A percentile compares a stretch with the other conserved stretches of the same genome.
Evolutionary conservation across 129 eudicot species (phyloP).

Genomic region (Lonicera japonica): DNA sequence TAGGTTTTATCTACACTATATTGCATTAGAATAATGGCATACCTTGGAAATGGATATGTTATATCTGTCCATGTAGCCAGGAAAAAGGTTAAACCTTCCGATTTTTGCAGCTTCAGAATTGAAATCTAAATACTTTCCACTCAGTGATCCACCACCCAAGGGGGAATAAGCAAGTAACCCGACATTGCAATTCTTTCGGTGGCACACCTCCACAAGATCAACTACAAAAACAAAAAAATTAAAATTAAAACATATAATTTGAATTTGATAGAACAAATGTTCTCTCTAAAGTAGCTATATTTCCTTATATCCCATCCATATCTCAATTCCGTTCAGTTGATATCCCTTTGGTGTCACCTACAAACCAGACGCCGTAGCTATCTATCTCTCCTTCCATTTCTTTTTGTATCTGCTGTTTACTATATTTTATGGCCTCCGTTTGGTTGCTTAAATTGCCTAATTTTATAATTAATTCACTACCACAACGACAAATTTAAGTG

Average conservation of each 20-base stretch:
- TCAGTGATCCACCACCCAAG: constrained; percentile 78
- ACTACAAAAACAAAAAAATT: constrained; percentile 33
- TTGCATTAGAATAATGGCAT: background rate
- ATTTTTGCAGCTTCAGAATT: constrained; percentile 82
- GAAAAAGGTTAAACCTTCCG: constrained; percentile 74
- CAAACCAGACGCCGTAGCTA: no score
- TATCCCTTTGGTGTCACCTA: no score
- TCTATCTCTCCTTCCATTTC: no score
- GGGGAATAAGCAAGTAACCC: constrained; percentile 96
- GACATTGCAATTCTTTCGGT: constrained; percentile 78
- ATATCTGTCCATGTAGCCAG: constrained; percentile 96
- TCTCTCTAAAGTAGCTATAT: no score
- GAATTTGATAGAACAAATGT: background rate
- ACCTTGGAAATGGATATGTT: constrained; percentile 63
- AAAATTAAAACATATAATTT: constrained; percentile 4
- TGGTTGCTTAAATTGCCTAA: no score
- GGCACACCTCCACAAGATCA: constrained; percentile 98
- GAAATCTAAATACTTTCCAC: constrained; percentile 74
- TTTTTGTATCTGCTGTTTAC: no score
- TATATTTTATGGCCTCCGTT: no score
- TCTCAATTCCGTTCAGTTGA: no score
- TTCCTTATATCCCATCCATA: no score
- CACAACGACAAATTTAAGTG: no score
- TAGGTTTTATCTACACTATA: no score
- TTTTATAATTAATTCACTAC: no score